phyloP scores from a whole-genome alignment of 441 rosid genomes.

The Pelargonium myrrhifolium region DNA sequence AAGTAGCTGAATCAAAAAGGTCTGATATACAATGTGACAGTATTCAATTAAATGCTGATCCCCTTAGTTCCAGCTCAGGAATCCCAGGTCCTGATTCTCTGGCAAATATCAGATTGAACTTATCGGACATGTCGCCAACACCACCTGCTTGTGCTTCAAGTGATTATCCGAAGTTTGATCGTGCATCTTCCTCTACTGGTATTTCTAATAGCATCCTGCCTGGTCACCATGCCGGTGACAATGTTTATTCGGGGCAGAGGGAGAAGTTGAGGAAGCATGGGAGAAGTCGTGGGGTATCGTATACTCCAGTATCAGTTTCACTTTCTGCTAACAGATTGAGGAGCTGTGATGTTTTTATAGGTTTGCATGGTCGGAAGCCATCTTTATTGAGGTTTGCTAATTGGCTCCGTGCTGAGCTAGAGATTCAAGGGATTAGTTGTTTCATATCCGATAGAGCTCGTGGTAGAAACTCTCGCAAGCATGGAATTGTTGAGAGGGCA shows the following conservation, averaged over 20 bases:
- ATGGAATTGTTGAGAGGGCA: constrained; percentile 57
- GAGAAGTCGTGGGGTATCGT: constrained; percentile 36
- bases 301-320: constrained; percentile 48
- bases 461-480: constrained; percentile 62
- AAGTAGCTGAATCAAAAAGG: constrained; percentile 49
- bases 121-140: constrained; percentile 33
- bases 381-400: constrained; percentile 61
- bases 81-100: constrained; percentile 37
- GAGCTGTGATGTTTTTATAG: constrained; percentile 78
- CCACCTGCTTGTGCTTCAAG: constrained; percentile 29
- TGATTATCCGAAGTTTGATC: constrained; percentile 39
- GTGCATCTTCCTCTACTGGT: constrained; percentile 38
- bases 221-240: background rate
- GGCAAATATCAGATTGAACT: constrained; percentile 30
- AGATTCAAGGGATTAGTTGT: constrained; percentile 88
- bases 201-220: constrained; percentile 17
- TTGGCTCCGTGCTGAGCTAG: constrained; percentile 85
- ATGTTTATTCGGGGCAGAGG: constrained; percentile 15
- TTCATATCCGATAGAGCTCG: constrained; percentile 72
- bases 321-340: constrained; percentile 57
- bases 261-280: constrained; percentile 36
- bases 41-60: constrained; percentile 35
- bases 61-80: constrained; percentile 48
- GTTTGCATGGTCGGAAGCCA: constrained; percentile 74
- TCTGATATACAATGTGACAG: constrained; percentile 58